These are phyloP conservation scores for Calonectria multiphialidica DNA, from an alignment of 2,329 filamentous ascomycete species.

Conservation along the genomic window DNA sequence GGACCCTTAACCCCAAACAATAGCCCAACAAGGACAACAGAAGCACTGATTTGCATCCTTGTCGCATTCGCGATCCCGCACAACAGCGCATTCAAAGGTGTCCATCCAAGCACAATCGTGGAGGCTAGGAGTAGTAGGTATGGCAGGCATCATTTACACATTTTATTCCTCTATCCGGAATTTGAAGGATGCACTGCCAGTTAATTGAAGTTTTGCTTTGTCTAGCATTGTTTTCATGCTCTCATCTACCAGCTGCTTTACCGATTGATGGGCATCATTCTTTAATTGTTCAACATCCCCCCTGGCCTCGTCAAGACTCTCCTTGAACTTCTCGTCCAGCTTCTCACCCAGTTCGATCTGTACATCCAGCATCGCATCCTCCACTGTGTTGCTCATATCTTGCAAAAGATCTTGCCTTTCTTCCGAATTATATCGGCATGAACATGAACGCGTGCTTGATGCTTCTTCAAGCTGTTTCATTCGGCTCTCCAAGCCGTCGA, in stretches of 20 bases:
- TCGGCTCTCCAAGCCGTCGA: background rate
- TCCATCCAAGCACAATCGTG: background rate
- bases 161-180: background rate
- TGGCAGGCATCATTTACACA: background rate
- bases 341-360: background rate
- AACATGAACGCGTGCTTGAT: background rate
- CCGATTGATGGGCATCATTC: background rate
- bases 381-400: background rate
- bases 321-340: background rate
- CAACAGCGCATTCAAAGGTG: background rate
- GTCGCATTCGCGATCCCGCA: background rate
- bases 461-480: background rate
- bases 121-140: background rate
- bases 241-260: conserved; percentile 2
- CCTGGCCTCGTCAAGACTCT: background rate
- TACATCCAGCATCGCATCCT: background rate
- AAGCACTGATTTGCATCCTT: background rate
- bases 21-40: background rate
- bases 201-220: conserved; percentile 2
- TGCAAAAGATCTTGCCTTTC: background rate
- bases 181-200: background rate
- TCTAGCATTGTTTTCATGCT: background rate
- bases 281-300: background rate
- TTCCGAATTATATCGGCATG: background rate
- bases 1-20: background rate